These are phyloP conservation scores for Akanthomyces muscarius DNA, from an alignment of 2,329 filamentous ascomycete species.

Conservation along the genomic window DNA sequence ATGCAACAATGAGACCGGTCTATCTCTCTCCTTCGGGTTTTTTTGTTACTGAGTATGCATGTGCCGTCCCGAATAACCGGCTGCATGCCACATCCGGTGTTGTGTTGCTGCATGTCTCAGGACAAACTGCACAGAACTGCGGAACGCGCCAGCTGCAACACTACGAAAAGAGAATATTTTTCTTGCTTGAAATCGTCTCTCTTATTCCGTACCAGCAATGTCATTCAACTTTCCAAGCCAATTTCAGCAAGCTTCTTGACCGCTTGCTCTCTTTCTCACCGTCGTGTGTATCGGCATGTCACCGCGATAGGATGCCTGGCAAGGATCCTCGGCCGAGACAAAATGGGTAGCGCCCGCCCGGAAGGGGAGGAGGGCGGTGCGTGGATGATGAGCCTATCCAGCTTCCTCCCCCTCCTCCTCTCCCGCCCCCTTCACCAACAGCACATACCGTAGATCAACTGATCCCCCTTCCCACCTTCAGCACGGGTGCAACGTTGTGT, in stretches of 20 bases:
- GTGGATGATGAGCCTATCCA: neutral
- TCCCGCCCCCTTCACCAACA: neutral
- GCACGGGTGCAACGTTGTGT: constrained; percentile 2
- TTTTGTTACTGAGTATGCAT: too few species aligned
- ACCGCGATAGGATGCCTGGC: too few species aligned
- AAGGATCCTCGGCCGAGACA: too few species aligned
- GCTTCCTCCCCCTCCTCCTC: neutral
- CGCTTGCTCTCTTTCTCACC: neutral
- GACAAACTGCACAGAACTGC: neutral
- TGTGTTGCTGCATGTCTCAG: neutral
- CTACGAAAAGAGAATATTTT: neutral
- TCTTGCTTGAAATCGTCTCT: neutral
- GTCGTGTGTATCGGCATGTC: neutral
- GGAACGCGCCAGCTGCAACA: neutral
- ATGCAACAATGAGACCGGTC: too few species aligned
- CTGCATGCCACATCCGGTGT: neutral
- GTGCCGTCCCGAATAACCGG: neutral
- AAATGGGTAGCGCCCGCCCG: neutral
- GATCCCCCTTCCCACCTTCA: neutral
- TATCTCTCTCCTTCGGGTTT: too few species aligned
- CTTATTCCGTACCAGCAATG: too few species aligned
- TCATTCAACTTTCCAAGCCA: too few species aligned
- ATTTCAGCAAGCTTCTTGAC: neutral
- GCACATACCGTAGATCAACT: neutral
- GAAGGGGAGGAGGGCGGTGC: neutral